phyloP scores from a whole-genome alignment of 2,329 filamentous ascomycete species.

The Pseudogymnoascus sp. region DNA sequence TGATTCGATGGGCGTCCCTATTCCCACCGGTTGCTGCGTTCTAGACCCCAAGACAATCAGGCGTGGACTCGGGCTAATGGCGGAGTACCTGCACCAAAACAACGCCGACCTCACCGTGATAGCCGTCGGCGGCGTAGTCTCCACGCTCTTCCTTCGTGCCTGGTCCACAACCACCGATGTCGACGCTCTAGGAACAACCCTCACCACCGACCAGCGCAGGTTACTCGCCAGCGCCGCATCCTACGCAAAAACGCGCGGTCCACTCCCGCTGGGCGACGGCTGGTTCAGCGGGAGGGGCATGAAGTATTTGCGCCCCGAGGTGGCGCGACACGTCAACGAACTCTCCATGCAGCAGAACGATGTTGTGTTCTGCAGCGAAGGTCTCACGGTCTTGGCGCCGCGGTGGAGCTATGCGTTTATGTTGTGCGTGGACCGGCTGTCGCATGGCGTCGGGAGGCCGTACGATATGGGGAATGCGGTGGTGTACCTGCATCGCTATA shows the following conservation, averaged over 20 bases:
- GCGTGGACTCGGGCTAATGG: background rate
- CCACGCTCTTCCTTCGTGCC: background rate
- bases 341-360: background rate
- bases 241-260: background rate
- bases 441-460: background rate
- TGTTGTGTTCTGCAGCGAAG: background rate
- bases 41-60: background rate
- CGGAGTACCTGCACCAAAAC: background rate
- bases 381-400: background rate
- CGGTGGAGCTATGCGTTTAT: slow-evolving; percentile 3
- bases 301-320: background rate
- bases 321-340: background rate
- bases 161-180: background rate
- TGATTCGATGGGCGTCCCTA: background rate
- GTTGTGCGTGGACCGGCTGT: background rate
- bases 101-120: background rate
- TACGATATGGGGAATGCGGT: background rate
- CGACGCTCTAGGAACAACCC: background rate
- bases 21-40: background rate
- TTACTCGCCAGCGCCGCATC: background rate
- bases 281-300: background rate
- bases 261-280: background rate
- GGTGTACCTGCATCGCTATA: background rate
- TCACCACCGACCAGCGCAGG: background rate
- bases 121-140: background rate